Evolutionary conservation across 2,329 filamentous ascomycete genomes (phyloP).

Genomic region (Calcarisporium arbuscula): DNA sequence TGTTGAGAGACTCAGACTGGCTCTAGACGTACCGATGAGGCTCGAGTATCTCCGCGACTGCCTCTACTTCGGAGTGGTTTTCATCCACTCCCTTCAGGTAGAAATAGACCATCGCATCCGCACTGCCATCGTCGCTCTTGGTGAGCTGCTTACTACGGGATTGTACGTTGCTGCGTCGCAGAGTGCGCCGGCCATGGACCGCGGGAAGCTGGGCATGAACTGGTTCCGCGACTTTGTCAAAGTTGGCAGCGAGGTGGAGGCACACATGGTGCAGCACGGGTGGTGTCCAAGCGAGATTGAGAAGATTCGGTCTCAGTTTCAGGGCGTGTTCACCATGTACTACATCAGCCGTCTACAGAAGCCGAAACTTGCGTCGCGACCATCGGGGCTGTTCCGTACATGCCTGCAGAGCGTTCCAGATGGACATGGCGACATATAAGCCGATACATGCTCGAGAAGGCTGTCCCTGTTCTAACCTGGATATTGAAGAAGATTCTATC

Average conservation of each 20-base stretch:
- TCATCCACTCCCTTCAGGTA: constrained; percentile 10
- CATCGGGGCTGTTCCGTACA: constrained; percentile 20
- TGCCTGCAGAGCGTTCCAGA: constrained; percentile 22
- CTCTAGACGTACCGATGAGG: constrained; percentile 8
- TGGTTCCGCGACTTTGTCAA: constrained; percentile 14
- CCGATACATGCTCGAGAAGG: constrained; percentile 14
- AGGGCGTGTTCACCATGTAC: constrained; percentile 17
- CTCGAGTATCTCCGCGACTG: constrained; percentile 14
- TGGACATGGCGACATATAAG: constrained; percentile 20
- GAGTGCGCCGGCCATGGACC: constrained; percentile 6
- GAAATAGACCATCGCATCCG: constrained; percentile 17
- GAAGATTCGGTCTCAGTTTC: constrained; percentile 17
- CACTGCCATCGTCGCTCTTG: constrained; percentile 20
- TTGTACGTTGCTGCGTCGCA: constrained; percentile 3
- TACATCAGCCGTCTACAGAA: constrained; percentile 16
- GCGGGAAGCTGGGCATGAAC: constrained; percentile 11
- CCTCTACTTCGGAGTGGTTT: constrained; percentile 11
- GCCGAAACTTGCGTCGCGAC: constrained; percentile 5
- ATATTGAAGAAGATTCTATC: constrained; percentile 13
- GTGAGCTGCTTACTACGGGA: constrained; percentile 17
- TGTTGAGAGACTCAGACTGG: constrained; percentile 7
- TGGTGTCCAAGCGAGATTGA: constrained; percentile 27
- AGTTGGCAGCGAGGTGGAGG: constrained; percentile 12
- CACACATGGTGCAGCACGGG: constrained; percentile 19
- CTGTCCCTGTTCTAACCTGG: constrained; percentile 16